Base-by-base conservation (phyloP, 257 asterid species). In the Vinca minor region DNA sequence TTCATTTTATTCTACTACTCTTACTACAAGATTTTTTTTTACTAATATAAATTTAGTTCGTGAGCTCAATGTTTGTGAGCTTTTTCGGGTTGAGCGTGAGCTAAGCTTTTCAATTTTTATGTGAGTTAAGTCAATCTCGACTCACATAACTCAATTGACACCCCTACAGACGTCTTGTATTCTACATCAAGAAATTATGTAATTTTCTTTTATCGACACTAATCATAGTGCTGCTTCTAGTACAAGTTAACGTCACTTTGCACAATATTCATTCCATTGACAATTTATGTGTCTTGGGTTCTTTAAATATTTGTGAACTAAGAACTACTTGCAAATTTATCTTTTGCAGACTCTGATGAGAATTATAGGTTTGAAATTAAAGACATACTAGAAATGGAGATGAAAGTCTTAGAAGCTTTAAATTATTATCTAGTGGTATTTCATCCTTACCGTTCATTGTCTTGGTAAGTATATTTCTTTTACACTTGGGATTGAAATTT, bases 351-450 rank as follows among this genome's bases (percentile, higher is more conserved):
- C 83, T 31, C 76, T 0, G 96, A 85, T 69, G 97, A 92, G 41
- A 92, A 80, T 81, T 84, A 82, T 73, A 84, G 84, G 39, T 89
- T 45, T 77, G 98, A 92, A 77, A 80, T 84, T 69, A 92, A 89
- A 70, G 98, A 89, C 73, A 89, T 92, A 67, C 87, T 92, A 14
- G 97, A 87, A 77, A 92, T 89, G 98, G 98, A 92, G 81, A 92
- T 92, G 98, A 89, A 85, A 77, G 77, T 92, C 71, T 73, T 92
- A 89, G 98, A 92, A 83, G 98, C 93, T 64, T 85, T 92, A 41
- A 79, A 87, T 81, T 92, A 92, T 71, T 89, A 92, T 66, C 80
- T 92, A 78, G 92, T 92, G 65, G 88, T 92, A 36, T 89, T 76
- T 80, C 98, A 92, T 79, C 98, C 96, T 68, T 89, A 92, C 71